These are phyloP conservation scores for Podospora pseudopauciseta DNA, from an alignment of 495 filamentous ascomycete genomes.

Conservation along the genomic window DNA sequence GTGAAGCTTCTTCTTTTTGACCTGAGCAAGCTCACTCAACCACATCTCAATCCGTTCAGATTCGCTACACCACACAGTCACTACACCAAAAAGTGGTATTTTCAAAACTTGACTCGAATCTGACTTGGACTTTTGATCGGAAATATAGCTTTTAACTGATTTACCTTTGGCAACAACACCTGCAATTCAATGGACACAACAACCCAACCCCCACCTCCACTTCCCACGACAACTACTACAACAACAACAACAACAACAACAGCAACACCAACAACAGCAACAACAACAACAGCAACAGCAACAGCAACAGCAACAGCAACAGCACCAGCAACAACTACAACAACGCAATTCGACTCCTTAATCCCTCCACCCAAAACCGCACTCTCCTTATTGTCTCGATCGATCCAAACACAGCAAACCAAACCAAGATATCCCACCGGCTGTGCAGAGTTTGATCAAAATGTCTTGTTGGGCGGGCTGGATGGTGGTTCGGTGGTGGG, in stretches of 20 bases:
- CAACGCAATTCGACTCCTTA: background rate
- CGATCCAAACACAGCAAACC: constrained; percentile 2
- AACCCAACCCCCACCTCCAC: background rate
- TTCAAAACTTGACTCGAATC: background rate
- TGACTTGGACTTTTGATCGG: background rate
- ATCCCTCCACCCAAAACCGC: background rate
- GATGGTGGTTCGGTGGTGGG: constrained; percentile 49
- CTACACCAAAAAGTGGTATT: background rate
- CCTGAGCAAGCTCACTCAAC: background rate
- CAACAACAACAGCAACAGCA: background rate
- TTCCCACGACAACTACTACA: background rate
- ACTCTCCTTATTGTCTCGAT: background rate
- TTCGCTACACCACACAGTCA: background rate
- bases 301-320: too few species aligned
- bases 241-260: background rate
- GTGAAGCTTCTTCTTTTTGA: too few species aligned
- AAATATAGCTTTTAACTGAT: too few species aligned
- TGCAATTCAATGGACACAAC: background rate
- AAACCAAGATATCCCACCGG: constrained; percentile 32
- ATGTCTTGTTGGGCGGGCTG: constrained; percentile 43
- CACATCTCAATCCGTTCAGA: background rate
- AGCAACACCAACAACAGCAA: background rate
- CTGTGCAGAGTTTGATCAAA: constrained; percentile 44
- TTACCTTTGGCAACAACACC: too few species aligned
- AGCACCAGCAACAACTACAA: background rate